These are phyloP conservation scores for Kodamaea leandrae DNA, from an alignment of 805 yeast species.

Conservation along the genomic window DNA sequence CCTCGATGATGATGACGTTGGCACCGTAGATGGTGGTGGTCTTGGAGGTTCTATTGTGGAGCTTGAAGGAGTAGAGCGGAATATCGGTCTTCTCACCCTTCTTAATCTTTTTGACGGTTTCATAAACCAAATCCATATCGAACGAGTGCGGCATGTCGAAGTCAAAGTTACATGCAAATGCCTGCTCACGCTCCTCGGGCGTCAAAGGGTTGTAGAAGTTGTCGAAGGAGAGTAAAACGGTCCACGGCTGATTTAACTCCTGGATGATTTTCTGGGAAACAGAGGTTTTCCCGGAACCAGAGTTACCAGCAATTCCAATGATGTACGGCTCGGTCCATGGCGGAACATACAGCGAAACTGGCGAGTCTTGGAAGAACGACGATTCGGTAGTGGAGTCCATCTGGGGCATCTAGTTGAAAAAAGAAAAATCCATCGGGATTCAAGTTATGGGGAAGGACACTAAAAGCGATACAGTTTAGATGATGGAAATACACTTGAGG, in stretches of 20 bases:
- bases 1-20: conserved; percentile 88
- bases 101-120: conserved; percentile 63
- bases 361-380: conserved; percentile 1
- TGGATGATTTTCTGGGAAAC: conserved; percentile 81
- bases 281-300: conserved; percentile 89
- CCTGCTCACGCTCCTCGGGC: conserved; percentile 56
- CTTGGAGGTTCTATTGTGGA: conserved; percentile 64
- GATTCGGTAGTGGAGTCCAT: neutral
- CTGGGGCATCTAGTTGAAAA: neutral
- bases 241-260: conserved; percentile 86
- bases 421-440: no score
- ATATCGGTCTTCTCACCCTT: conserved; percentile 53
- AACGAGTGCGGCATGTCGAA: conserved; percentile 85
- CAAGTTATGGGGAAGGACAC: no score
- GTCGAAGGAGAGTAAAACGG: conserved; percentile 83
- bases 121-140: conserved; percentile 70
- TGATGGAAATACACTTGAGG: no score
- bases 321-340: conserved; percentile 45
- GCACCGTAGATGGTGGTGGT: conserved; percentile 86
- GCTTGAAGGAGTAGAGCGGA: conserved; percentile 59
- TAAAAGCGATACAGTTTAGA: no score
- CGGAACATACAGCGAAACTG: conserved; percentile 28
- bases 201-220: conserved; percentile 82
- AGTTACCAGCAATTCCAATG: conserved; percentile 49
- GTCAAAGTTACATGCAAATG: conserved; percentile 72